Conservation (phyloP, 495 filamentous ascomycete species). For the Podospora australis region DNA sequence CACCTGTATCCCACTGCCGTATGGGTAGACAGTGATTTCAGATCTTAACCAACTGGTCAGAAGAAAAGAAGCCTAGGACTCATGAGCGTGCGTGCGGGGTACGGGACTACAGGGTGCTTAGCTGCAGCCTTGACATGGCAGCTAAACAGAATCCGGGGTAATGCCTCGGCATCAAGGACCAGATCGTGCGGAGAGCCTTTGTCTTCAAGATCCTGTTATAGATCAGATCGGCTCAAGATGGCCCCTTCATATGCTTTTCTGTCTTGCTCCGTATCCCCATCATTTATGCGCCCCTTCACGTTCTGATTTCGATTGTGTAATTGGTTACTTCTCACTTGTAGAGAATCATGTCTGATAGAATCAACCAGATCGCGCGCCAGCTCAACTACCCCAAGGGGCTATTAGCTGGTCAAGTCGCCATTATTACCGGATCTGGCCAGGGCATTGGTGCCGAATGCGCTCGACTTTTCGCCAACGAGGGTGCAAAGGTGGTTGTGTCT, state of each 20-base stretch:
- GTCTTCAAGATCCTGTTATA: neutral
- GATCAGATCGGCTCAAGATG: neutral
- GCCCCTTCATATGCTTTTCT: no score
- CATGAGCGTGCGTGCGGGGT: neutral
- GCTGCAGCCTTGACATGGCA: no score
- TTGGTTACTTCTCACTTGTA: no score
- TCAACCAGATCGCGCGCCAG: constrained; percentile 64
- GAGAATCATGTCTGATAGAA: constrained; percentile 49
- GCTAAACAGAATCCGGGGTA: constrained; percentile 1
- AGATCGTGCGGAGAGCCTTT: neutral
- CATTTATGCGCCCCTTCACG: no score
- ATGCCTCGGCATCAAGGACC: constrained; percentile 7
- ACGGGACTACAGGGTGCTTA: no score
- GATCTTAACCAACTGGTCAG: neutral
- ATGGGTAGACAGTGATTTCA: no score
- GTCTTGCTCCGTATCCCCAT: neutral
- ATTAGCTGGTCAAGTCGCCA: constrained; percentile 71
- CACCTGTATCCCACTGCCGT: no score
- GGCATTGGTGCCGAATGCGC: constrained; percentile 84
- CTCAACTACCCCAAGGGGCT: constrained; percentile 75
- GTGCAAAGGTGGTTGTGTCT: constrained; percentile 73
- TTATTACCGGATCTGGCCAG: constrained; percentile 83
- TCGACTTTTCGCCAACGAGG: constrained; percentile 75
- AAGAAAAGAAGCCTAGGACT: neutral
- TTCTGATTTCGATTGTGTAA: no score